Percentiles rank a stretch among this genome's conserved stretches.
Evolutionary conservation across 768 basidiomycete species (phyloP).

Genomic region (Auricularia heimuer): DNA sequence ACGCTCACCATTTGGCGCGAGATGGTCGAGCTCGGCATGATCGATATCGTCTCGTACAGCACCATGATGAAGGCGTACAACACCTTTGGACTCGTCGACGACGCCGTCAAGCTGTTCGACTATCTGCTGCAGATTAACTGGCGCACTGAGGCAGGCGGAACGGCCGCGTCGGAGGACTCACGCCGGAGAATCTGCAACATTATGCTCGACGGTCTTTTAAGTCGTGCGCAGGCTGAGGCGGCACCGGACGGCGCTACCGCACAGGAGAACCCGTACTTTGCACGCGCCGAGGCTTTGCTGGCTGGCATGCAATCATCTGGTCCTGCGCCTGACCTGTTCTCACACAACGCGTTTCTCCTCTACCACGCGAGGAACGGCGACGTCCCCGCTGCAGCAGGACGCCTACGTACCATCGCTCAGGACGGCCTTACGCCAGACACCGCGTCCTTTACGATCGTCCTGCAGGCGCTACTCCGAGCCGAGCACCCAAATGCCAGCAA

Average conservation of each 20-base stretch:
- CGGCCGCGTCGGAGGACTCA: background rate
- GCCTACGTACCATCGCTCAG: background rate
- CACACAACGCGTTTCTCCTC: background rate
- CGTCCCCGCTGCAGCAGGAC: background rate
- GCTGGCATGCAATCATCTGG: background rate
- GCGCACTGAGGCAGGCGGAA: background rate
- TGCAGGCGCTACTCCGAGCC: background rate
- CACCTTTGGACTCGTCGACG: background rate
- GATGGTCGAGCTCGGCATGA: background rate
- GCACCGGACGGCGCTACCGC: background rate
- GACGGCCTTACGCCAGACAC: background rate
- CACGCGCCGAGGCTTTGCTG: background rate
- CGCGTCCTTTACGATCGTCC: background rate
- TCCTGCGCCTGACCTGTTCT: background rate
- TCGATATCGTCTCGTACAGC: background rate
- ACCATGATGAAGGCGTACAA: background rate
- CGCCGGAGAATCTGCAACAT: background rate
- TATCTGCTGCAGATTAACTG: background rate
- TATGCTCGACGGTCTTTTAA: background rate
- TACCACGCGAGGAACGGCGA: background rate
- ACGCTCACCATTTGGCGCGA: background rate
- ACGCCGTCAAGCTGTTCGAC: background rate
- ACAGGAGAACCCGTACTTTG: background rate
- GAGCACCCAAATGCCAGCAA: background rate
- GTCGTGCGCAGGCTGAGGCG: background rate